Evolutionary conservation across 2,329 filamentous ascomycete species (phyloP).

Genomic region (Fusarium compactum): DNA sequence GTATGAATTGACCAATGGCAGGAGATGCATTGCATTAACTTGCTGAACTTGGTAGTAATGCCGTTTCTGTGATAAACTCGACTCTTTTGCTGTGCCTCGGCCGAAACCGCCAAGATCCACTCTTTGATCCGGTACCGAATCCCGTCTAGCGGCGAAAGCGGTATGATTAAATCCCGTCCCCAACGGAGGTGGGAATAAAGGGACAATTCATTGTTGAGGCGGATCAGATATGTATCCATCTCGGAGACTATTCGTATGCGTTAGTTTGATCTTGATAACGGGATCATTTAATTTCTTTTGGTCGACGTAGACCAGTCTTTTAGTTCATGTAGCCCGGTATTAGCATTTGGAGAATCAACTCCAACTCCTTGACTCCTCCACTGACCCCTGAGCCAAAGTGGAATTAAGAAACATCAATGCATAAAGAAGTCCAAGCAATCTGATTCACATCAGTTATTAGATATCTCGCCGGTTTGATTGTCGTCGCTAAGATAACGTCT

Average conservation of each 20-base stretch:
- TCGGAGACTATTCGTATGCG: neutral
- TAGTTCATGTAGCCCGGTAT: neutral
- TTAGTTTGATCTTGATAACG: neutral
- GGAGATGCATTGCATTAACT: neutral
- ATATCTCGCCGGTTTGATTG: neutral
- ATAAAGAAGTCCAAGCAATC: neutral
- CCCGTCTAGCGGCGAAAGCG: conserved; percentile 1
- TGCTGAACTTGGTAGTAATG: neutral
- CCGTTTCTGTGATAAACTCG: neutral
- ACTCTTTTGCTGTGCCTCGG: neutral
- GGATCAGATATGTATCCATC: neutral
- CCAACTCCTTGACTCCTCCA: neutral
- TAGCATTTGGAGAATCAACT: neutral
- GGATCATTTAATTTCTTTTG: neutral
- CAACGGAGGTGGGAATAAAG: neutral
- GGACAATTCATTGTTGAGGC: neutral
- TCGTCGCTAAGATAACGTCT: neutral
- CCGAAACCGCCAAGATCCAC: neutral
- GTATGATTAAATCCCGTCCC: neutral
- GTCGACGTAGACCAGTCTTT: neutral
- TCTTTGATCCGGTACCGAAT: neutral
- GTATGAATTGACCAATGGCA: neutral
- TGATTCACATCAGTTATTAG: neutral
- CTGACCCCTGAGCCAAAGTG: neutral
- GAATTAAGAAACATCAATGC: neutral